Conservation (phyloP, 2,329 filamentous ascomycete genomes). For the Didymosphaeria variabile region DNA sequence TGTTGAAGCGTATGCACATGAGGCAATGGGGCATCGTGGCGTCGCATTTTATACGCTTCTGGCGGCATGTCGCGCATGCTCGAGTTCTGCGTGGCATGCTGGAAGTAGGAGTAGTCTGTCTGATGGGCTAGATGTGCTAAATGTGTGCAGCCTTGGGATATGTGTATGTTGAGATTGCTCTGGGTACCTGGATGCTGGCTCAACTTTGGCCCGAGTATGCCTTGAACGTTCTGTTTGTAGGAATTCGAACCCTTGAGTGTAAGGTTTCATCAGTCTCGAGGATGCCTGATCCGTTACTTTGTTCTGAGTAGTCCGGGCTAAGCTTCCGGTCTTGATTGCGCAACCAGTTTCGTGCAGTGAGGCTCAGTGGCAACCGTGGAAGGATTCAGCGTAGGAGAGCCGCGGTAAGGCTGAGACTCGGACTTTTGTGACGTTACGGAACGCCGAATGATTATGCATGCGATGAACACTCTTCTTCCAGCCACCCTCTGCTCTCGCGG, state of each 20-base stretch:
- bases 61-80: slow-evolving; percentile 31
- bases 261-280: background rate
- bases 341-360: background rate
- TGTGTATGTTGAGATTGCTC: background rate
- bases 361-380: background rate
- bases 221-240: background rate
- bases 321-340: background rate
- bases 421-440: background rate
- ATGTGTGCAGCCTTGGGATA: background rate
- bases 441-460: background rate
- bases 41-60: slow-evolving; percentile 39
- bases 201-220: background rate
- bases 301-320: background rate
- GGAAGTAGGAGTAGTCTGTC: background rate
- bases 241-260: background rate
- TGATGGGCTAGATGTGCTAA: background rate
- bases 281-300: background rate
- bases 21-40: slow-evolving; percentile 30
- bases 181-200: background rate
- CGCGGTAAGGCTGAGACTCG: background rate
- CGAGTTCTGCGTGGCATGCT: slow-evolving; percentile 29
- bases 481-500: background rate
- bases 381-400: background rate
- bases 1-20: slow-evolving; percentile 28
- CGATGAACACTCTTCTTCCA: background rate